Evolutionary conservation across 202 grass and related monocot species (phyloP).

Genomic region (Tripidium arundinaceum): DNA sequence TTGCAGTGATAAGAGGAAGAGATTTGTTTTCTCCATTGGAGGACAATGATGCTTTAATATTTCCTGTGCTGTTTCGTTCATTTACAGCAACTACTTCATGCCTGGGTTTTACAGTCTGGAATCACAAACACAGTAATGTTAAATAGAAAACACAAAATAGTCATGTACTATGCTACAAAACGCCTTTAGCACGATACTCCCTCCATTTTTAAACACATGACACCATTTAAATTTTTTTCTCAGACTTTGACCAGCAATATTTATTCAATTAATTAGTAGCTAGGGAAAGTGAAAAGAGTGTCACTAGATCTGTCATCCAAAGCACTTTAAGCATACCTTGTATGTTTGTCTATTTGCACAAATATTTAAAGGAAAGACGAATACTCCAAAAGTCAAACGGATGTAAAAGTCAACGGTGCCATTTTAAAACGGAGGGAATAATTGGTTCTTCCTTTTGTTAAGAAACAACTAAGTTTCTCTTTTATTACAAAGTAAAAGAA

Average conservation of each 20-base stretch:
- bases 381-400: background rate
- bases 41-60: conserved; percentile 29
- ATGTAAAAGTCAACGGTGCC: background rate
- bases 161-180: background rate
- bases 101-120: conserved; percentile 38
- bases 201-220: background rate
- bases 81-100: conserved; percentile 21
- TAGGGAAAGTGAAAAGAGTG: background rate
- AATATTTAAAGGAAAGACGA: background rate
- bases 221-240: background rate
- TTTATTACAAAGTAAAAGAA: background rate
- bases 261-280: background rate
- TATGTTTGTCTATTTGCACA: background rate
- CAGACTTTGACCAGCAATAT: background rate
- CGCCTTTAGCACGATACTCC: background rate
- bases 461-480: conserved; percentile 8
- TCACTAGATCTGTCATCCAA: background rate
- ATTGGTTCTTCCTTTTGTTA: background rate
- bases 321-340: background rate
- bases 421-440: background rate
- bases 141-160: background rate
- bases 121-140: conserved; percentile 15
- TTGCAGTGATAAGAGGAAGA: conserved; percentile 52
- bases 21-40: conserved; percentile 33
- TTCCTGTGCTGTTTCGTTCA: conserved; percentile 32